Evolutionary conservation across 306 rosid species (phyloP), one percentile per base, ranked within the genome.

Genomic region (Pterocarpus macrocarpus): DNA sequence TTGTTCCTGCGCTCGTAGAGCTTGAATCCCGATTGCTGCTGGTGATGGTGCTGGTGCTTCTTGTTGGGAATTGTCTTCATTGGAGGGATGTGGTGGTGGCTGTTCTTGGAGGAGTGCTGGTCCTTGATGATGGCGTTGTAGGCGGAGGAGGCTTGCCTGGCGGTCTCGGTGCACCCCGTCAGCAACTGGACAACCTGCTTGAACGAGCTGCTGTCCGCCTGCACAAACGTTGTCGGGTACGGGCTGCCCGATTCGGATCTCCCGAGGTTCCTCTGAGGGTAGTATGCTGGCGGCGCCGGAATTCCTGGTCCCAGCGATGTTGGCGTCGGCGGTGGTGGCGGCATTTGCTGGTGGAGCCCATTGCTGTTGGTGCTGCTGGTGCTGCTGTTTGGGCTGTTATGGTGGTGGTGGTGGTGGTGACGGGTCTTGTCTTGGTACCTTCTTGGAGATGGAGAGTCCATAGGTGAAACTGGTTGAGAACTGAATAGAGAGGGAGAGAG

Each of bases 111-210:
- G 6, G 83, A 78, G 41, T 7, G 6, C 3, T 56, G 16, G 7
- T 75, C 16, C 47, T 70, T n/a, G 62, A 5, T 34, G 1, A 53
- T 36, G 88, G 58, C 83, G 85, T 72, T 7, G 55, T 59, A 3
- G 45, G n/a, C 44, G 2, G 80, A 34, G 12, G 89, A 69, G 13
- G 81, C 89, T 8, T 85, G 86, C 69, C 82, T 83, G 1, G 88
- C 83, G 14, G 98, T 89, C 32, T 90, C 93, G 6, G 89, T 65
- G 47, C 93, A 88, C n/a, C 99, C 99, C 36, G 99, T 95, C 10
- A 95, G 91, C 94, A 93, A 87, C 89, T 95, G 99, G 59, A 95
- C 99, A 4, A 95, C 99, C 64, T 95, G 95, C 53, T 90, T 93
- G 85, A 95, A 95, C 33, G 96, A 85, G 14, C 89, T 67, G 15